Evolutionary conservation across 306 rosid genomes (phyloP), one percentile per base, ranked within the genome.

Genomic region (Malus domestica): DNA sequence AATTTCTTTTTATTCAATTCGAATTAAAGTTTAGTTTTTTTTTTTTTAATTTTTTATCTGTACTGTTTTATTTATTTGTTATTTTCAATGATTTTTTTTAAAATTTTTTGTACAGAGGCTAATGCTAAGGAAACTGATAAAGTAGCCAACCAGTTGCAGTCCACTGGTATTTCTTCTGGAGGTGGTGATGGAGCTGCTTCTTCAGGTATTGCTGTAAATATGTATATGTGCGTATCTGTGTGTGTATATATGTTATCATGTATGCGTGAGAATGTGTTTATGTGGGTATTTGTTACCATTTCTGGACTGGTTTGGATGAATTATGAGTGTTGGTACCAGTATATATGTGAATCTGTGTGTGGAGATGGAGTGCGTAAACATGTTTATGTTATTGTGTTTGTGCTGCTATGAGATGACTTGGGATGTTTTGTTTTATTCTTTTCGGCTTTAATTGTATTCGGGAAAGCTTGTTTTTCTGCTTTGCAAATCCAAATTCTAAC

Each of bases 141-240:
- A 86, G 89, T 87, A 65, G 79, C 93, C 52, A 89, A 90, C 5
- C 88, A 88, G 88, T 74, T 96, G 62, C 93, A 96, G 45, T 80
- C 82, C 51, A 84, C 91, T 7, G 88, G 88, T 62, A 83, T 96
- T 49, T 82, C 93, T 54, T 82, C 91, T 5, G 85, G 90, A 25
- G 71, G 80, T 49, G 82, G 84, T 30, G 91, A 80, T 82, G 99
- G 89, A 55, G 99, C 96, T 77, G 84, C 97, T 83, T 78, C 98
- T 71, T 92, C 99, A 67, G 99, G 99, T 87, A 25, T n/a, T 6
- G 52, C n/a, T 71, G 19, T 54, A 18, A 25, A 51, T 42, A 25
- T 27, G 4, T 38, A 16, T 67, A 13, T 0, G 5, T 60, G 58
- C 29, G 15, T 51, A 7, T 33, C 12, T 67, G 9, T 0, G 5